Evolutionary conservation across 208 protist species (phyloP), one percentile per base, ranked within the genome.

Genomic region (Trypanosoma lewisi): DNA sequence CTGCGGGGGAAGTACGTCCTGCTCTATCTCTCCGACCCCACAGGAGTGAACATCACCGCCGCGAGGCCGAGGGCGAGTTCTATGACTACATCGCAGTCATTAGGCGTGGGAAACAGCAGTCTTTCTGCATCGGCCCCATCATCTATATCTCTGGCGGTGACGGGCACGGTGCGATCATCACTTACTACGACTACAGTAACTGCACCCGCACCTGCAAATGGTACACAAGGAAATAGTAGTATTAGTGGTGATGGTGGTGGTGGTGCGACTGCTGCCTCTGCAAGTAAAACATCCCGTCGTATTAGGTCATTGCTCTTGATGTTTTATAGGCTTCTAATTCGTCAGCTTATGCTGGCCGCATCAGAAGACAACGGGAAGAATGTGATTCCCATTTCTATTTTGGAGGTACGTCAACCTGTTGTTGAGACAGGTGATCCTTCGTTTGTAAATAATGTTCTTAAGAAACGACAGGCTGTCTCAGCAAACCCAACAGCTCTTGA

Each of bases 1-100:
- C 54, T 92, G 17, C 45, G 73, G 1, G 80, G 78, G 4, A 88
- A 85, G 68, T 92, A 92, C 60, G 80, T 92, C 16, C 68, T 92
- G 19, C 42, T 92, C 0, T 89, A 82, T 53, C 58, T 92, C 16
- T 54, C 70, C 4, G 57, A 57, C 11, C 65, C 66, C 25, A 34
- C 25, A 7, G 57, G n/a, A 4, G 45, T 9, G 16, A 37, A 19
- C 47, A 48, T 53, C 2, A 23, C 12, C 19, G 5, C 3, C 58
- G 5, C 30, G 9, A 61, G 27, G 4, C 11, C 45, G 33, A 39
- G 19, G 9, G 37, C 19, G 30, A 19, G 1, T 31, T 7, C 50
- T 34, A 6, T n/a, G 9, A 8, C 11, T 3, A 4, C 21, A 1
- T n/a, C 50, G 12, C 12, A 27, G 41, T 69, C 47, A 30, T 58